Conservation (phyloP, 352 stramenopile genomes). For the Albugo laibachii region DNA sequence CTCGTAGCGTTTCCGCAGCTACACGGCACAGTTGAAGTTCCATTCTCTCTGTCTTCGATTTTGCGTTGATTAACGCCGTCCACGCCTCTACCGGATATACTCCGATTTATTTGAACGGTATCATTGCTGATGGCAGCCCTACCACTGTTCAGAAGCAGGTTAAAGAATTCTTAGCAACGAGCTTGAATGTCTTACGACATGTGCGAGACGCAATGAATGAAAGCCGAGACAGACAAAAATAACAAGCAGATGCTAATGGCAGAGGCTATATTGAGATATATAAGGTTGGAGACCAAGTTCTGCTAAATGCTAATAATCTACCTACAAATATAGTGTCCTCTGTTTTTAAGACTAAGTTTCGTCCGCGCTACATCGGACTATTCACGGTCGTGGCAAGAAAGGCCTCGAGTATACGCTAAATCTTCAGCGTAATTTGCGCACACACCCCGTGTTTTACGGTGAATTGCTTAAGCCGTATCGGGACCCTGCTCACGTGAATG, state of each 20-base stretch:
- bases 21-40: background rate
- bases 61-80: constrained; percentile 5
- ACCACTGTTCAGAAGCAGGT: constrained; percentile 1
- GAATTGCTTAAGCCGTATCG: constrained; percentile 8
- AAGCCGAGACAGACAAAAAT: constrained; percentile 8
- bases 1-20: constrained; percentile 1
- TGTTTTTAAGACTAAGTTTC: constrained; percentile 7
- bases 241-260: constrained; percentile 3
- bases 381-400: constrained; percentile 9
- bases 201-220: constrained; percentile 7
- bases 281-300: constrained; percentile 5
- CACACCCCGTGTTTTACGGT: constrained; percentile 10
- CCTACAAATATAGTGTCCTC: constrained; percentile 4
- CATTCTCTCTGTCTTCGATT: constrained; percentile 4
- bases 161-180: constrained; percentile 1
- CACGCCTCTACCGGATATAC: constrained; percentile 3
- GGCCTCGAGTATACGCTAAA: constrained; percentile 10
- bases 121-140: background rate
- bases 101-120: constrained; percentile 7
- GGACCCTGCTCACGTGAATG: background rate
- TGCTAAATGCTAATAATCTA: constrained; percentile 9
- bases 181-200: constrained; percentile 4
- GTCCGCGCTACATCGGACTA: constrained; percentile 7
- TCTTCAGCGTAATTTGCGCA: constrained; percentile 6
- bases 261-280: constrained; percentile 4